Base-by-base conservation (phyloP, 176 grass and related monocot genomes). In the Rhynchospora tenuis region DNA sequence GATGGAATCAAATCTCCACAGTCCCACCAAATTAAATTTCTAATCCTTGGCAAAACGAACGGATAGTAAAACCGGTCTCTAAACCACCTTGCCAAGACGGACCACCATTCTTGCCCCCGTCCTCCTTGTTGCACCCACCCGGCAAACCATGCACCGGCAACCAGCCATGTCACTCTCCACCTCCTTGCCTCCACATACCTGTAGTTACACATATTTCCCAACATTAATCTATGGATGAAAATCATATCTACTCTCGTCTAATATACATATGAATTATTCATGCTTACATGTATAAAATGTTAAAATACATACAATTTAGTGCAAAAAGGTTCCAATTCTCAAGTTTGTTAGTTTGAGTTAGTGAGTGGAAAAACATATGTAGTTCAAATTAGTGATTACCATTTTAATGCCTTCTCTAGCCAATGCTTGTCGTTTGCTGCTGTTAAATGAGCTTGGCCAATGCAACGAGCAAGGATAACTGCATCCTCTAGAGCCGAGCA, bases 121-220 rank as follows among this genome's bases (percentile, higher is more conserved):
- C 66, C 66, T 51, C 5, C 46, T 46, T 57, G 48, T 57, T 79
- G 81, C 14, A 70, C 81, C 74, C 73, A 81, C 1, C 81, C 75
- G 28, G 75, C 28, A 3, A 87, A 7, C 64, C 64, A 87, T 14
- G 89, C 38, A 6, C 60, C 81, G 1, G 81, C 65, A 52, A 84
- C 65, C 20, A 90, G 19, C 42, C 80, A 23, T 44, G 85, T 56
- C 9, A 65, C 81, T 6, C 89, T 82, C 85, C 89, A 87, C 31
- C 80, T 66, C 85, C 79, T 74, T 56, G 74, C 33, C 28, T 81
- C 43, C 4, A 64, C 55, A 59, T 85, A 85, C 43, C 54, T 84
- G 23, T 60, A 6, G 13, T 55, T 13, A 22, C n/a, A 23, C 17
- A 45, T 70, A 29, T 6, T 1, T 67, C 4, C 15, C 17, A 58